Evolutionary conservation across 331 rosid species (phyloP).

Genomic region (Pyracantha coccinea): DNA sequence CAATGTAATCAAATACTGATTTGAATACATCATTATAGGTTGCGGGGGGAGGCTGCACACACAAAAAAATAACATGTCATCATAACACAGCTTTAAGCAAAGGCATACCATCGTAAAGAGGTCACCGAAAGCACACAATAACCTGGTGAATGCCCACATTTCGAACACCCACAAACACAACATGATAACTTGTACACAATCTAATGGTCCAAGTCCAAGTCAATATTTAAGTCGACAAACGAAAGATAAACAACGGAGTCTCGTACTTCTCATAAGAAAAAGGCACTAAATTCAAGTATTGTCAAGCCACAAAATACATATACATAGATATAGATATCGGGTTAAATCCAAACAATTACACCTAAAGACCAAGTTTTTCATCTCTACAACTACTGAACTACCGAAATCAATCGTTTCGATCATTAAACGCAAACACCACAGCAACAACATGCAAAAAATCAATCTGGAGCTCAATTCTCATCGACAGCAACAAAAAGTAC

Average conservation of each 20-base stretch:
- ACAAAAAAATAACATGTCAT: neutral
- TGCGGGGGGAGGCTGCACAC: constrained; percentile 76
- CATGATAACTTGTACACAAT: neutral
- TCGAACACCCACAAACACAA: neutral
- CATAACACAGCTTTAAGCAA: neutral
- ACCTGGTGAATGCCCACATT: neutral
- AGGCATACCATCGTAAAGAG: neutral
- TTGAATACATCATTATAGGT: constrained; percentile 78
- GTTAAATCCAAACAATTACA: neutral
- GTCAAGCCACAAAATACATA: neutral
- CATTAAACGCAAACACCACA: neutral
- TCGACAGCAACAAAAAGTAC: neutral
- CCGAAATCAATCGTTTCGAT: neutral
- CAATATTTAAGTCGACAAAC: neutral
- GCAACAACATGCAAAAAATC: neutral
- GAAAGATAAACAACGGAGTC: neutral
- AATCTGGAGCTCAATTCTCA: neutral
- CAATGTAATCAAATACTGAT: constrained; percentile 73
- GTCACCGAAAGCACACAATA: neutral
- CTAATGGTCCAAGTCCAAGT: neutral
- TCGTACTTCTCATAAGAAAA: neutral
- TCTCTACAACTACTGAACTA: too few species aligned
- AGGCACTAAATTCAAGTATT: neutral
- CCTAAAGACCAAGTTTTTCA: neutral
- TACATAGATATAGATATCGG: neutral